Evolutionary conservation across 2,329 filamentous ascomycete species (phyloP).

Genomic region (Calonectria honghensis): DNA sequence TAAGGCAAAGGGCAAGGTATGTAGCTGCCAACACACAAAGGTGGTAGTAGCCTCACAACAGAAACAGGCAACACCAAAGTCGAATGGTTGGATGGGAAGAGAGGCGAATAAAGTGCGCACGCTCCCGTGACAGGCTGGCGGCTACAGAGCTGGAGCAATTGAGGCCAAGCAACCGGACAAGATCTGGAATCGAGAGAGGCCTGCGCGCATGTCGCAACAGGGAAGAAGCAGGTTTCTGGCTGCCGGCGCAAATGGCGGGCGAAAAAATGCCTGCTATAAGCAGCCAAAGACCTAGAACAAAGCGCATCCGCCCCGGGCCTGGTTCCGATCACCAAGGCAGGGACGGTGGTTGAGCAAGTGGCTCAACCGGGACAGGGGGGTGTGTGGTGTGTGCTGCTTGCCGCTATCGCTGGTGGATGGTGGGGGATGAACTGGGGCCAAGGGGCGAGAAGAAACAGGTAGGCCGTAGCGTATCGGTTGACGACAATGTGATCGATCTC

Average conservation of each 20-base stretch:
- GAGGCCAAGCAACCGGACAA: slow-evolving; percentile 1
- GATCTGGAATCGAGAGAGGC: slow-evolving; percentile 26
- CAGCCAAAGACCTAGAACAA: slow-evolving; percentile 11
- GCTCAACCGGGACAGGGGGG: slow-evolving; percentile 24
- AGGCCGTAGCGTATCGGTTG: slow-evolving; percentile 45
- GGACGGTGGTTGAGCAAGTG: slow-evolving; percentile 23
- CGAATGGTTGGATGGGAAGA: slow-evolving; percentile 36
- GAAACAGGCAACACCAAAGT: slow-evolving; percentile 37
- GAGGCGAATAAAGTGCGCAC: slow-evolving; percentile 25
- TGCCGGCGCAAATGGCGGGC: slow-evolving; percentile 23
- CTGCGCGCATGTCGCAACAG: slow-evolving; percentile 19
- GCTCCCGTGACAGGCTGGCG: slow-evolving; percentile 10
- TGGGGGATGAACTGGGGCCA: slow-evolving; percentile 48
- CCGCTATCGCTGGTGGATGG: slow-evolving; percentile 36
- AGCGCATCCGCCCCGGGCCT: not conserved
- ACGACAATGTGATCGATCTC: slow-evolving; percentile 51
- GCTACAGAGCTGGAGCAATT: not conserved
- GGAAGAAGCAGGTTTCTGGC: slow-evolving; percentile 21
- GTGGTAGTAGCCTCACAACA: slow-evolving; percentile 41
- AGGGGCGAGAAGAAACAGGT: slow-evolving; percentile 33
- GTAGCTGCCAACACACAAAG: slow-evolving; percentile 37
- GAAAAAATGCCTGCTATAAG: slow-evolving; percentile 2
- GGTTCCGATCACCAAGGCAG: slow-evolving; percentile 21
- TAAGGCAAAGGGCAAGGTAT: slow-evolving; percentile 28
- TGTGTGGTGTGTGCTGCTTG: slow-evolving; percentile 10